These are phyloP conservation scores for Agaricus subrufescens DNA, from an alignment of 768 basidiomycete species.

Conservation along the genomic window DNA sequence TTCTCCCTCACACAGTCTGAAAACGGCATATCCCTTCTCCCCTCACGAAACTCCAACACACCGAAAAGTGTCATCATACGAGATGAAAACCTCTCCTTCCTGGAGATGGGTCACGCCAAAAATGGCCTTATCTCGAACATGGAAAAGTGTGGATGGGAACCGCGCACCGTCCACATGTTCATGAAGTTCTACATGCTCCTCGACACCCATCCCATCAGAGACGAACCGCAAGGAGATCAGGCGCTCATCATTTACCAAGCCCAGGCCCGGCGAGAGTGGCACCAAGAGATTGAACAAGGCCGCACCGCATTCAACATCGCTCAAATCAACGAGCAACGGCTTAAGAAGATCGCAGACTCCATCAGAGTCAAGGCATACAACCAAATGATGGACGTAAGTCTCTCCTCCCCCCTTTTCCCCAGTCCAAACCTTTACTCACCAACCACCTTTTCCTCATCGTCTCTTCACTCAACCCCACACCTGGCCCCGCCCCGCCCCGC, in stretches of 20 bases:
- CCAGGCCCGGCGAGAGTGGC: conserved; percentile 11
- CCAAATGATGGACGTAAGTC: too few species aligned
- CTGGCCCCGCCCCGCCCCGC: too few species aligned
- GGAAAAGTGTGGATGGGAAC: background rate
- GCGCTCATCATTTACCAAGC: conserved; percentile 11
- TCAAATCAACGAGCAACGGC: too few species aligned
- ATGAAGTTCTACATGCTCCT: background rate
- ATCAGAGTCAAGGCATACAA: too few species aligned
- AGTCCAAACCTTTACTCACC: too few species aligned
- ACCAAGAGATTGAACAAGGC: background rate
- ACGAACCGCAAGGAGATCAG: conserved; percentile 1
- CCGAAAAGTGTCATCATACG: background rate
- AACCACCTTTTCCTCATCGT: too few species aligned
- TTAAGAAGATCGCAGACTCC: too few species aligned
- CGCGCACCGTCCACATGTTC: background rate
- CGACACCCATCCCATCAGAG: background rate
- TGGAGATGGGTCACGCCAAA: background rate
- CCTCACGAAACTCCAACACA: background rate
- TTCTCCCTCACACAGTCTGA: background rate
- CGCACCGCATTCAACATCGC: too few species aligned
- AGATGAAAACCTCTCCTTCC: background rate
- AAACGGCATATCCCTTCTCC: background rate
- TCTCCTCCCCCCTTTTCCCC: too few species aligned
- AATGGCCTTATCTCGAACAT: background rate
- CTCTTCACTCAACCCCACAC: too few species aligned